Evolutionary conservation across 345 rosid genomes (phyloP), one percentile per base, ranked within the genome.

Genomic region (Diplotaxis tenuifolia): DNA sequence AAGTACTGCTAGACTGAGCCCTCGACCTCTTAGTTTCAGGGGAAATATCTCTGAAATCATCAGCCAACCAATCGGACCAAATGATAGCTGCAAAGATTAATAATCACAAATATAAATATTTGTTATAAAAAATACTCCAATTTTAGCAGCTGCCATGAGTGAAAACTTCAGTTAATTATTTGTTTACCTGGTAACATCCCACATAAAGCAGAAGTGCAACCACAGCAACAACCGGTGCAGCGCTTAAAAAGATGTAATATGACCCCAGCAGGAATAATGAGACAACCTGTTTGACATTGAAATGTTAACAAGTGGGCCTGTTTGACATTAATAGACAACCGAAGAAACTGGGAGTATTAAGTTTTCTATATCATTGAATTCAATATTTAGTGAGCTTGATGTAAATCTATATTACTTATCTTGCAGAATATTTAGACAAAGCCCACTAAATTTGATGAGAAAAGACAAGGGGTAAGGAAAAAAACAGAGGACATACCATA

Each of bases 41-140:
- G 99, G 99, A 29, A 92, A 95, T 60, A 95, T 34, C 87, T 95
- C 97, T 0, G 99, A 92, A 70, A 95, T 90, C 99, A 95, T 89
- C 81, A 95, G 86, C 99, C 97, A 95, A 63, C 99, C 93, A 64
- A 95, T 95, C 50, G 99, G 99, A 50, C 99, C 99, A 84, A 95
- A 95, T 6, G 97, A 95, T 69, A 95, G 36, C 99, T 94, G 50
- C 9, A 45, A n/a, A 0, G 50, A 45, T 45, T 2, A 14, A n/a
- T 4, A 45, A n/a, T 5, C 49, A 40, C 16, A 40, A 23, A 40
- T 0, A 5, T 15, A 40, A 1, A 40, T 4, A 5, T 40, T 40
- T 0, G 0, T 12, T 40, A 38, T 40, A 40, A 6, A 45, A 6
- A n/a, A n/a, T n/a, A 7, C 0, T 6, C 50, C 3, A 42, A 19